phyloP scores from a whole-genome alignment of 1,139 yeast genomes.

The Blastobotrys raffinosifermentans region DNA sequence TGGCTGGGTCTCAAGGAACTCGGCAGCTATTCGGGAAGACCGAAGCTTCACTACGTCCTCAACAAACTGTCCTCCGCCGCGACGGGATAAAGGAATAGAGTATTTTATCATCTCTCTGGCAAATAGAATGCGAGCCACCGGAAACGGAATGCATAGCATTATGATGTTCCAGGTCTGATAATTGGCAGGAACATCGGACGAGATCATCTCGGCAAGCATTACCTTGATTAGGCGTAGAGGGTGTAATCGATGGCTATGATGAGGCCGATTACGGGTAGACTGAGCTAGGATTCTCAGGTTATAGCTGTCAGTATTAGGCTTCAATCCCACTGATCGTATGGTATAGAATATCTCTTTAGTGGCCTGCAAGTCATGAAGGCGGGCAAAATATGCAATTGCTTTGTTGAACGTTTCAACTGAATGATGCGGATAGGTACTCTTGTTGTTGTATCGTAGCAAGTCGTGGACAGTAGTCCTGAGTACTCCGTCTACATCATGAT shows the following conservation, averaged over 20 bases:
- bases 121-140: constrained; percentile 16
- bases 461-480: constrained; percentile 28
- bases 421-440: constrained; percentile 30
- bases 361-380: constrained; percentile 37
- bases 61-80: constrained; percentile 20
- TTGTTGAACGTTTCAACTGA: constrained; percentile 40
- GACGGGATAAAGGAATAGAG: constrained; percentile 18
- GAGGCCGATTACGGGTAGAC: constrained; percentile 28
- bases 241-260: constrained; percentile 30
- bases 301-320: constrained; percentile 40
- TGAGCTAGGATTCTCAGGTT: constrained; percentile 33
- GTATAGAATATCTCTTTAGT: constrained; percentile 40
- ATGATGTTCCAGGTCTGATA: constrained; percentile 37
- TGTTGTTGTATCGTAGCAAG: constrained; percentile 38
- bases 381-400: constrained; percentile 38
- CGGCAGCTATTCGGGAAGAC: constrained; percentile 22
- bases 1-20: constrained; percentile 13
- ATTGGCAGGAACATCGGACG: constrained; percentile 30
- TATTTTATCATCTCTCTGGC: constrained; percentile 21
- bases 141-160: constrained; percentile 19
- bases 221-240: constrained; percentile 18
- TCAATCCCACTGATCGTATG: constrained; percentile 33
- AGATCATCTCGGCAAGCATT: constrained; percentile 32
- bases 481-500: constrained; percentile 9
- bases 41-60: constrained; percentile 18